Evolutionary conservation across 1,284 basidiomycete genomes (phyloP).

Genomic region (Cutaneotrichosporon cavernicola): DNA sequence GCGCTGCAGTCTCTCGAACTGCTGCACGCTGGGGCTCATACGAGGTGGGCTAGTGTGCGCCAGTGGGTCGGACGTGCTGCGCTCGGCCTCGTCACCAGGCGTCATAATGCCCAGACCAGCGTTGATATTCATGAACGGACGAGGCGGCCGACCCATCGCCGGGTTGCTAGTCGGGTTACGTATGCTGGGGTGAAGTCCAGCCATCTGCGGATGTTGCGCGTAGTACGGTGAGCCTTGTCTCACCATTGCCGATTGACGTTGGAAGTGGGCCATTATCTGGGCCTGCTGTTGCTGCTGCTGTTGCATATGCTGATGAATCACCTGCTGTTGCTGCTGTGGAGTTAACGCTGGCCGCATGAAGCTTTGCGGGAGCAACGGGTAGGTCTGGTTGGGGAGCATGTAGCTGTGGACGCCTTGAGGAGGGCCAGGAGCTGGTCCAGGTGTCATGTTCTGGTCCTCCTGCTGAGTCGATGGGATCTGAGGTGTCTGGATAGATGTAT

Average conservation of each 20-base stretch:
- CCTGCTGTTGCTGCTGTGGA: slow-evolving; percentile 3
- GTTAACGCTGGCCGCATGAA: not conserved
- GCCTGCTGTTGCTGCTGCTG: not conserved
- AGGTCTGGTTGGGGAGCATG: not conserved
- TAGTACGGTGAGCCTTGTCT: not conserved
- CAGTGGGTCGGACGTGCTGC: not conserved
- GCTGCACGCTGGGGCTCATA: not conserved
- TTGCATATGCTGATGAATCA: not conserved
- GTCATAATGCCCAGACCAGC: not conserved
- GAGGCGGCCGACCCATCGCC: not conserved
- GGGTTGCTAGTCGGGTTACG: not conserved
- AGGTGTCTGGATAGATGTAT: not conserved
- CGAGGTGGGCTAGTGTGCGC: not conserved
- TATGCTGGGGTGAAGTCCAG: not conserved
- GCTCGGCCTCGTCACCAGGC: not conserved
- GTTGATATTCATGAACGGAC: not conserved
- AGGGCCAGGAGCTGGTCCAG: not conserved
- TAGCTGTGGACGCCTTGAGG: not conserved
- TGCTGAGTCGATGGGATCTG: not conserved
- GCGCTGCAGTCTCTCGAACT: not conserved
- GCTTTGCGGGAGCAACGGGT: not conserved
- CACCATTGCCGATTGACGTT: not conserved
- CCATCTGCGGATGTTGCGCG: not conserved
- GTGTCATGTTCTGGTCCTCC: not conserved
- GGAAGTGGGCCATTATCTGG: not conserved